These are phyloP conservation scores for Colletotrichum sp. DNA, from an alignment of 2,329 filamentous ascomycete species.

Conservation along the genomic window DNA sequence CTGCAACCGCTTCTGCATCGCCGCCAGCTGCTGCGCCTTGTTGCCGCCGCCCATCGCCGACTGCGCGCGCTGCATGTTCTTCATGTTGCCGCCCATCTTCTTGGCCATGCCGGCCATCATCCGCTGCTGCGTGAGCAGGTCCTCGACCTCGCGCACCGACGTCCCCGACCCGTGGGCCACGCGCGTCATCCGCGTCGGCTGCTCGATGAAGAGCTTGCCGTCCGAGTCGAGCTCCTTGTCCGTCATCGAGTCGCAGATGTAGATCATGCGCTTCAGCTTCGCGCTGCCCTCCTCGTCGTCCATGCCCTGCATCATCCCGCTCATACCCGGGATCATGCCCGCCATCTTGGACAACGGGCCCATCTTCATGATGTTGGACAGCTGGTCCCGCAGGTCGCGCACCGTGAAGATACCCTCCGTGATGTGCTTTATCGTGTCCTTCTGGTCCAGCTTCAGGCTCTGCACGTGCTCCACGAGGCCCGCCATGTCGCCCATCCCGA, in stretches of 20 bases:
- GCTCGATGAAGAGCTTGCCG: constrained; percentile 91
- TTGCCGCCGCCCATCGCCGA: constrained; percentile 90
- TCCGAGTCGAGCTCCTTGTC: constrained; percentile 94
- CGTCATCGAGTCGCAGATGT: constrained; percentile 98
- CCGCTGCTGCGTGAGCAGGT: constrained; percentile 94
- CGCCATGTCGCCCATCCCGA: constrained; percentile 97
- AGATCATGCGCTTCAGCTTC: constrained; percentile 98
- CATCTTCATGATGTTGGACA: constrained; percentile 99
- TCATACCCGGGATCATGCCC: constrained; percentile 96
- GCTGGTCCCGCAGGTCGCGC: constrained; percentile 91
- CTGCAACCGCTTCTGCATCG: constrained; percentile 95
- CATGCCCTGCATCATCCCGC: constrained; percentile 92
- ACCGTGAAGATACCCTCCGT: constrained; percentile 96
- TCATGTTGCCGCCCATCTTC: constrained; percentile 97
- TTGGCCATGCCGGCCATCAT: constrained; percentile 99
- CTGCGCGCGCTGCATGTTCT: constrained; percentile 95
- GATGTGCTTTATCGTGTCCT: constrained; percentile 99
- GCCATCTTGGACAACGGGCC: constrained; percentile 96
- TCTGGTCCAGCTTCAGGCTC: constrained; percentile 92
- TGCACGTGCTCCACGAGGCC: constrained; percentile 97
- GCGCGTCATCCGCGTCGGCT: constrained; percentile 90
- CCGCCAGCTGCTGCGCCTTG: constrained; percentile 90
- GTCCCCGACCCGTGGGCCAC: constrained; percentile 91
- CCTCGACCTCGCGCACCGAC: constrained; percentile 90
- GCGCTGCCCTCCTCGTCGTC: constrained; percentile 94